Conservation (phyloP, 345 rosid genomes). For the Turnera subulata region DNA sequence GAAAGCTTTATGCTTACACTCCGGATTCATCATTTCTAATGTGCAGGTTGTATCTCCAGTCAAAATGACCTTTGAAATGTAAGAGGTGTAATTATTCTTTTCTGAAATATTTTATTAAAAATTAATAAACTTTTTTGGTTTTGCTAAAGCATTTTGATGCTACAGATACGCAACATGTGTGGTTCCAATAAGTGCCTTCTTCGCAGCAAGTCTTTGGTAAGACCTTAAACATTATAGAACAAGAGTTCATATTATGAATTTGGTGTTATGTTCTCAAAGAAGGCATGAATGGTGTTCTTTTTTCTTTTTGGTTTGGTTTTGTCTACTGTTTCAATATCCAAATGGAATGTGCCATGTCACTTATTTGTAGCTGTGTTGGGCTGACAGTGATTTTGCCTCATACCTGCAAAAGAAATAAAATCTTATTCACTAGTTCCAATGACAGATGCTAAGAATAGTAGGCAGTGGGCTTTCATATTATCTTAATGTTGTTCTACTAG, state of each 20-base stretch:
- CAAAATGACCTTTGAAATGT: conserved; percentile 95
- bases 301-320: background rate
- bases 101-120: background rate
- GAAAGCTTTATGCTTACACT: background rate
- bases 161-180: conserved; percentile 91
- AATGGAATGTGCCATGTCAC: too few species aligned
- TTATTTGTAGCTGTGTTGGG: too few species aligned
- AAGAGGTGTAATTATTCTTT: conserved; percentile 24
- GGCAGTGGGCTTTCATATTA: too few species aligned
- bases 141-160: conserved; percentile 7
- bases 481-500: too few species aligned
- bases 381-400: too few species aligned
- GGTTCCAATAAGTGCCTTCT: conserved; percentile 90
- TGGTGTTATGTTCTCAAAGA: background rate
- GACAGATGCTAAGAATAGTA: too few species aligned
- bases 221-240: conserved; percentile 16
- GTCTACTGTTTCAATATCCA: too few species aligned
- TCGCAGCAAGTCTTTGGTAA: conserved; percentile 98
- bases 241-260: conserved; percentile 1
- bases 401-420: too few species aligned
- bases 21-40: background rate
- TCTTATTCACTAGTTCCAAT: too few species aligned
- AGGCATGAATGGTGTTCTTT: background rate
- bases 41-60: conserved; percentile 90
- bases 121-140: background rate